These are phyloP conservation scores for Lactarius akahatsu DNA, from an alignment of 768 basidiomycete species.

Conservation along the genomic window DNA sequence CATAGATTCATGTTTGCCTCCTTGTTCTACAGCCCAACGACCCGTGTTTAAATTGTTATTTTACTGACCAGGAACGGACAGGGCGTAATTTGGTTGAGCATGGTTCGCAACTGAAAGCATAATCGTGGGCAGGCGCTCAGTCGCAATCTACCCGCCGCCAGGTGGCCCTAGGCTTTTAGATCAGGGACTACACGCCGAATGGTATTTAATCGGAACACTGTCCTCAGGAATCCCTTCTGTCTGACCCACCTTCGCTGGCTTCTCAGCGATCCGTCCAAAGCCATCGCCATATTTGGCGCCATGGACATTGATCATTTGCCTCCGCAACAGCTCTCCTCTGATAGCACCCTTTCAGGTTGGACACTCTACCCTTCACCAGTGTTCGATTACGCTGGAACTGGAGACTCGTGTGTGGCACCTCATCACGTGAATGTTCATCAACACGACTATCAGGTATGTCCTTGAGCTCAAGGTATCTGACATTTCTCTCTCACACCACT, in stretches of 20 bases:
- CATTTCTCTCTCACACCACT: not conserved
- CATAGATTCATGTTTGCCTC: not conserved
- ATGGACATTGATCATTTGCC: constrained; percentile 12
- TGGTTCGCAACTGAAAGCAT: not conserved
- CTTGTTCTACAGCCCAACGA: not conserved
- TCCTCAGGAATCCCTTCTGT: not conserved
- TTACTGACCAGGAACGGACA: constrained; percentile 18
- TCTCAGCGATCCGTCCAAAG: not conserved
- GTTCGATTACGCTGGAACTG: constrained; percentile 10
- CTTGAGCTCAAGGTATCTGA: not conserved
- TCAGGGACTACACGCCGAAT: constrained; percentile 21
- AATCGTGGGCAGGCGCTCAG: constrained; percentile 11
- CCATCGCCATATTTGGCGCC: not conserved
- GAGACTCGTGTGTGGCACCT: not conserved
- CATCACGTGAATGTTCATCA: constrained; percentile 16
- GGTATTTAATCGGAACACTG: constrained; percentile 20
- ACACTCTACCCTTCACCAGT: not conserved
- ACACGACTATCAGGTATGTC: constrained; percentile 14
- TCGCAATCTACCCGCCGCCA: not conserved
- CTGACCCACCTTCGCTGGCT: not conserved
- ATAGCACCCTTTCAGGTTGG: constrained; percentile 3
- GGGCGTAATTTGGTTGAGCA: constrained; percentile 1
- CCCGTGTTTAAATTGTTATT: not conserved
- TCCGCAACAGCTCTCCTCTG: not conserved
- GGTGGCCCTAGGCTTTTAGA: constrained; percentile 10